Conservation (phyloP, 2,329 filamentous ascomycete species). For the Fusarium sp. region DNA sequence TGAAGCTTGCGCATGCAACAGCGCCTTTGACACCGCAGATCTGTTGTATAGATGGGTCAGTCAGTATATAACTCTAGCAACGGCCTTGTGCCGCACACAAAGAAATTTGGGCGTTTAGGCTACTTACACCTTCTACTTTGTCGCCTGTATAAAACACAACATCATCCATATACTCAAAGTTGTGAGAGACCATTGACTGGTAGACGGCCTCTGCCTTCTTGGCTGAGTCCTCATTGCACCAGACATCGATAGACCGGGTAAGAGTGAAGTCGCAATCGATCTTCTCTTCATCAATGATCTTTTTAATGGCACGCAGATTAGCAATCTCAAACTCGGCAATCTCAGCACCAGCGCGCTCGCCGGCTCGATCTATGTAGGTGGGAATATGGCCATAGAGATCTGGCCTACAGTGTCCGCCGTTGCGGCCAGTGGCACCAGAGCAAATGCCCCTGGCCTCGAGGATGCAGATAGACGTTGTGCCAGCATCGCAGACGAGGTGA, state of each 20-base stretch:
- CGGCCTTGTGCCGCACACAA: rapidly evolving
- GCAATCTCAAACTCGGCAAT: conserved; percentile 3
- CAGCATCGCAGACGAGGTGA: background rate
- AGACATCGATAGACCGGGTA: background rate
- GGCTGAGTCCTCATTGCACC: background rate
- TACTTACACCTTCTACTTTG: background rate
- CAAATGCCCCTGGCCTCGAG: background rate
- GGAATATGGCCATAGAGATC: background rate
- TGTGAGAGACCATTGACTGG: background rate
- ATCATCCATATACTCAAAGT: conserved; percentile 6
- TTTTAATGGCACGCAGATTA: background rate
- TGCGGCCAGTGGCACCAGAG: conserved; percentile 1
- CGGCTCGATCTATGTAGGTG: background rate
- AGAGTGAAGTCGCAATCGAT: conserved; percentile 6
- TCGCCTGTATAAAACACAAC: conserved; percentile 1
- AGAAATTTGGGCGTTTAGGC: background rate
- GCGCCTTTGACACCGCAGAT: conserved; percentile 2
- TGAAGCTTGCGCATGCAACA: conserved; percentile 1
- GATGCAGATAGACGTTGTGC: background rate
- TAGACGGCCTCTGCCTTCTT: background rate
- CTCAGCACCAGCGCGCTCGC: background rate
- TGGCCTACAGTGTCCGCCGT: background rate
- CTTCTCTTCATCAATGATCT: conserved; percentile 1
- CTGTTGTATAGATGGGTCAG: background rate
- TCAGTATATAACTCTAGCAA: background rate